A percentile compares a stretch with the other conserved stretches of the same genome.
Conservation (phyloP, 1,284 basidiomycete species). For the Apiotrichum porosum region DNA sequence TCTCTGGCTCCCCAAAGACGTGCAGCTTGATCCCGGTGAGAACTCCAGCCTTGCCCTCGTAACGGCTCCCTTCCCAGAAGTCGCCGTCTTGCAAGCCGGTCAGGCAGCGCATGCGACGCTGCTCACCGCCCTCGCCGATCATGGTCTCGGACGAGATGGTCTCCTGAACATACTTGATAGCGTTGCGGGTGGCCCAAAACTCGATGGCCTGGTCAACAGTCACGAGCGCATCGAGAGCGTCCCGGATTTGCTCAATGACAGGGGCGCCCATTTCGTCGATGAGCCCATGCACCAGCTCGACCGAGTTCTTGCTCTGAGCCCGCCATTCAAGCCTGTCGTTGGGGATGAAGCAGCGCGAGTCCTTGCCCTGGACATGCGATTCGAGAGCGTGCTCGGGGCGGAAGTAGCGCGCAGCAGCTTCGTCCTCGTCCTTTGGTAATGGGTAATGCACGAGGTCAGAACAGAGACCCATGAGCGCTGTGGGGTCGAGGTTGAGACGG, state of each 20-base stretch:
- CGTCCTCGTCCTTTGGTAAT: conserved; percentile 56
- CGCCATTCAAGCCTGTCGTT: too few species aligned
- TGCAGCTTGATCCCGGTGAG: conserved; percentile 27
- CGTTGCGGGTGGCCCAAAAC: conserved; percentile 75
- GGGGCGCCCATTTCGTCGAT: conserved; percentile 65
- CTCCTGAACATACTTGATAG: conserved; percentile 52
- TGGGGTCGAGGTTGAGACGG: conserved; percentile 71
- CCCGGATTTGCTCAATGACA: conserved; percentile 60
- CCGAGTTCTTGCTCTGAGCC: conserved; percentile 38
- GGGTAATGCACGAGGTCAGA: conserved; percentile 73
- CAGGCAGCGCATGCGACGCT: conserved; percentile 37
- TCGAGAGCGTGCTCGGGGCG: too few species aligned
- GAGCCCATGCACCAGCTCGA: conserved; percentile 38
- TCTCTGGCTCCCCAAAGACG: conserved; percentile 27
- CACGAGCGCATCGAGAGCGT: conserved; percentile 25
- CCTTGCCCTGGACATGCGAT: too few species aligned
- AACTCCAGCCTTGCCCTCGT: conserved; percentile 29
- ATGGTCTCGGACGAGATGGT: conserved; percentile 30
- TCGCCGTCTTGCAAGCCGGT: conserved; percentile 37
- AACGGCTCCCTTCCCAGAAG: conserved; percentile 44
- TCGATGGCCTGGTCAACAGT: conserved; percentile 44
- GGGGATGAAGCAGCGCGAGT: too few species aligned
- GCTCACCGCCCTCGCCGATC: conserved; percentile 38
- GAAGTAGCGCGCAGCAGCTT: conserved; percentile 59
- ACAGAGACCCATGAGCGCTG: conserved; percentile 71